Base-by-base conservation (phyloP, 805 yeast genomes). In the Nakazawaea wickerhamii region DNA sequence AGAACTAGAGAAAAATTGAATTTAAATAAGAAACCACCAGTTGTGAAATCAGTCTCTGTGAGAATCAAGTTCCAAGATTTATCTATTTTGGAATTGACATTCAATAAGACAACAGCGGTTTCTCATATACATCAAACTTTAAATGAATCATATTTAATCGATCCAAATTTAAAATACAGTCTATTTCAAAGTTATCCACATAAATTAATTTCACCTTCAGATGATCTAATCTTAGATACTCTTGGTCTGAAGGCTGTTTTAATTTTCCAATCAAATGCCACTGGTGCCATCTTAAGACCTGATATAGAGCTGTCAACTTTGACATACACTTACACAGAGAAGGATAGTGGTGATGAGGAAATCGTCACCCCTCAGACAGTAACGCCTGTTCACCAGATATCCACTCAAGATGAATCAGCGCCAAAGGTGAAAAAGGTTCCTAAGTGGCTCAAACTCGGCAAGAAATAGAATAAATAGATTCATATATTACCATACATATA, bases 61-160 rank as follows among this genome's bases (percentile, higher is more conserved):
- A 64, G 87, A 43, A 51, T 81, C 9, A 65, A 73, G 41, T 73
- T 82, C 45, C 85, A 86, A 0, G 84, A 81, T 55, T 67, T 70
- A 42, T 64, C 70, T 3, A 43, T 43, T 9, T 35, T 43, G 23
- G 43, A 43, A 27, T 38, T 43, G 36, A 28, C n/a, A 4, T 38
- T 43, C 28, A 23, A 23, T 27, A 34, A 33, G 17, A 21, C 21
- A 3, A 36, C 13, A 11, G 14, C 23, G 11, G 20, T 43, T 19
- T 6, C 4, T 3, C 11, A 35, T 7, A 37, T 43, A 3, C 38
- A 23, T n/a, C 36, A 43, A 13, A 34, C 9, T 6, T 34, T 43
- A 36, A 43, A 25, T 17, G n/a, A n/a, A 4, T 4, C 18, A 7
- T 42, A 37, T 37, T 37, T 42, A 30, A 23, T n/a, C 4, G 26